Evolutionary conservation across 768 basidiomycete species (phyloP).

Genomic region (Russula dissimulans): DNA sequence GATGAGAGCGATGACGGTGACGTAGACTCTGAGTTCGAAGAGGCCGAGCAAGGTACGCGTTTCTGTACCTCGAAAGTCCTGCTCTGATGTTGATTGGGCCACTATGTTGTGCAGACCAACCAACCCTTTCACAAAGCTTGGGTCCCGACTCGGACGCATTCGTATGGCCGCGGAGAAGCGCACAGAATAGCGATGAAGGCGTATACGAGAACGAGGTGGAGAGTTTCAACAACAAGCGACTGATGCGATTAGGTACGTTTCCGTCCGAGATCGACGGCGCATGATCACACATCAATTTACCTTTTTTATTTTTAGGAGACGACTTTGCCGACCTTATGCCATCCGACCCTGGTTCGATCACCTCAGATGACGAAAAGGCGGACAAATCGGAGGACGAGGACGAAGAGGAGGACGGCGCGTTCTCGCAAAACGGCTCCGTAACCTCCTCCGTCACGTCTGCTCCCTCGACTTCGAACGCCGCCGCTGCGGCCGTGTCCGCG

Average conservation of each 20-base stretch:
- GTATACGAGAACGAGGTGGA: conserved; percentile 58
- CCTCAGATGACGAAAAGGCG: conserved; percentile 40
- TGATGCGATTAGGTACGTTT: conserved; percentile 61
- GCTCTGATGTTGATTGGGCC: not conserved
- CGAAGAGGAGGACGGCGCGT: conserved; percentile 29
- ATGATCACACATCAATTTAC: too few species aligned
- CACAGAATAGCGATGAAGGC: conserved; percentile 44
- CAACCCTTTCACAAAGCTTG: conserved; percentile 36
- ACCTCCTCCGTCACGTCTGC: conserved; percentile 42
- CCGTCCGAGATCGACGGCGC: too few species aligned
- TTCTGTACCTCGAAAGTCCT: not conserved
- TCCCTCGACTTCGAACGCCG: conserved; percentile 32
- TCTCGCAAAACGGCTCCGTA: conserved; percentile 32
- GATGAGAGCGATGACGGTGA: conserved; percentile 21
- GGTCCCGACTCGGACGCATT: conserved; percentile 71
- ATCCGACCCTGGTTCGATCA: conserved; percentile 50
- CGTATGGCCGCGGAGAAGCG: conserved; percentile 63
- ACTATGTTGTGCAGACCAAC: conserved; percentile 36
- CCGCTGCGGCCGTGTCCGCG: conserved; percentile 27
- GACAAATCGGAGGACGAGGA: conserved; percentile 28
- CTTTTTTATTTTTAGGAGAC: conserved; percentile 38
- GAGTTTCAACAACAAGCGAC: conserved; percentile 52
- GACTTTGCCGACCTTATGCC: conserved; percentile 50
- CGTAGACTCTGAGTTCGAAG: conserved; percentile 47
- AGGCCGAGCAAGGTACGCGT: conserved; percentile 49